Conservation (phyloP, 73 alveolate genomes). For the Symbiodinium pilosum region DNA sequence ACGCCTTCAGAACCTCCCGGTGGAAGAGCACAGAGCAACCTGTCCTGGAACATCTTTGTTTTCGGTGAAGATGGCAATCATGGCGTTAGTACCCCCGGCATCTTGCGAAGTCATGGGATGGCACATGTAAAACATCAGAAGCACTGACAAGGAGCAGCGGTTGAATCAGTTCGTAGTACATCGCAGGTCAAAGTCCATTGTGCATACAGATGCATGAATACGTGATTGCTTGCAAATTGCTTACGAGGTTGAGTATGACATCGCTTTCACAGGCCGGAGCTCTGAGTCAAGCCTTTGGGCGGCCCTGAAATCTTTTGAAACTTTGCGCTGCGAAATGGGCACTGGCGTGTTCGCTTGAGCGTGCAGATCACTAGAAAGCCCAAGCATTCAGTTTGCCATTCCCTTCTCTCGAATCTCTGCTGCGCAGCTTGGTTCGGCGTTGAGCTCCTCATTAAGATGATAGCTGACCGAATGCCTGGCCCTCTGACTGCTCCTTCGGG, state of each 20-base stretch:
- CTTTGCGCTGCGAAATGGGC: neutral
- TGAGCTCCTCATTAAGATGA: constrained; percentile 46
- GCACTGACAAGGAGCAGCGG: too few relatives aligned
- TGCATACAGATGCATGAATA: too few relatives aligned
- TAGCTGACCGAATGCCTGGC: constrained; percentile 20
- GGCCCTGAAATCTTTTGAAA: neutral
- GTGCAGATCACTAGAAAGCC: too few relatives aligned
- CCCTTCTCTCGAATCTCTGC: neutral
- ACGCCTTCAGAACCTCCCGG: constrained; percentile 16
- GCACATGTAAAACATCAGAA: too few relatives aligned
- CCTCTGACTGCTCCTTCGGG: too few relatives aligned
- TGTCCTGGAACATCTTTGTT: neutral
- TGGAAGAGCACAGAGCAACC: constrained; percentile 6
- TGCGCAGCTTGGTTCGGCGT: constrained; percentile 51
- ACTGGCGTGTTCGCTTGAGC: neutral
- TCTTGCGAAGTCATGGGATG: too few relatives aligned
- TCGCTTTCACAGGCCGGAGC: constrained; percentile 53
- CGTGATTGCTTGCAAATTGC: neutral
- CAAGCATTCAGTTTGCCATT: too few relatives aligned
- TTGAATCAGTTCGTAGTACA: too few relatives aligned
- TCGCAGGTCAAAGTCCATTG: too few relatives aligned
- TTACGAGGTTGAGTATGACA: constrained; percentile 48
- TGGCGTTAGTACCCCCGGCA: too few relatives aligned
- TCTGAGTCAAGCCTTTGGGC: neutral
- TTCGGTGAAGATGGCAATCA: too few relatives aligned